Evolutionary conservation across 2,329 filamentous ascomycete genomes (phyloP).

Genomic region (Alternaria alternata): DNA sequence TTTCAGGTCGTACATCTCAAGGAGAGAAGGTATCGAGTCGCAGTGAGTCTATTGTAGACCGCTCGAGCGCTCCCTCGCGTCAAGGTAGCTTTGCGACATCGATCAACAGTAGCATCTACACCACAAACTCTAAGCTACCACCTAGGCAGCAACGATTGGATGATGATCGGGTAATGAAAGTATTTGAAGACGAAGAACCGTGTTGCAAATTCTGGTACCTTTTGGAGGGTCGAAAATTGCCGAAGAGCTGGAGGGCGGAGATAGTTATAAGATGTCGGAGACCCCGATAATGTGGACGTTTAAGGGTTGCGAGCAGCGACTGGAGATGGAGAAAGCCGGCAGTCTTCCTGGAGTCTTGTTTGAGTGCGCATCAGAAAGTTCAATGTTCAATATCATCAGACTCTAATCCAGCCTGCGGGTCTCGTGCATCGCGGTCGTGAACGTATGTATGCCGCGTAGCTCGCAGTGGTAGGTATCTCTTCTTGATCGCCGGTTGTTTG

Average conservation of each 20-base stretch:
- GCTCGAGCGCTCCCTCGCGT: slow-evolving; percentile 68
- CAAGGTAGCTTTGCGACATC: slow-evolving; percentile 81
- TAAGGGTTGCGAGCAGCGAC: too few relatives aligned
- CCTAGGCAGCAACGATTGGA: slow-evolving; percentile 76
- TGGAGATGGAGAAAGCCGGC: too few relatives aligned
- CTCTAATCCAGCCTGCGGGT: too few relatives aligned
- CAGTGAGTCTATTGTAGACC: slow-evolving; percentile 57
- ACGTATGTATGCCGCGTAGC: too few relatives aligned
- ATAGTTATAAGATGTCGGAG: too few relatives aligned
- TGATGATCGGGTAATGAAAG: slow-evolving; percentile 55
- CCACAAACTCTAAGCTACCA: slow-evolving; percentile 75
- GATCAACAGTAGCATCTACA: slow-evolving; percentile 80
- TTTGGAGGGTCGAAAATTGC: not conserved
- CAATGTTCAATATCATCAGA: too few relatives aligned
- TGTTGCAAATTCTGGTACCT: not conserved
- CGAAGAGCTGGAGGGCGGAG: not conserved
- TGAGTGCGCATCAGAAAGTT: too few relatives aligned
- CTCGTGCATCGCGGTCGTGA: too few relatives aligned
- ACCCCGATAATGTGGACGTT: too few relatives aligned
- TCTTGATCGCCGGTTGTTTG: too few relatives aligned
- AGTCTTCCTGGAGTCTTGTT: too few relatives aligned
- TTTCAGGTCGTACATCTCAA: not conserved
- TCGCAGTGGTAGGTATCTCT: too few relatives aligned
- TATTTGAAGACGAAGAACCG: not conserved
- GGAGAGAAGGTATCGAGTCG: slow-evolving; percentile 53